These are phyloP conservation scores for Umbilicus rupestris DNA, from an alignment of 164 flowering plant species.

Conservation along the genomic window DNA sequence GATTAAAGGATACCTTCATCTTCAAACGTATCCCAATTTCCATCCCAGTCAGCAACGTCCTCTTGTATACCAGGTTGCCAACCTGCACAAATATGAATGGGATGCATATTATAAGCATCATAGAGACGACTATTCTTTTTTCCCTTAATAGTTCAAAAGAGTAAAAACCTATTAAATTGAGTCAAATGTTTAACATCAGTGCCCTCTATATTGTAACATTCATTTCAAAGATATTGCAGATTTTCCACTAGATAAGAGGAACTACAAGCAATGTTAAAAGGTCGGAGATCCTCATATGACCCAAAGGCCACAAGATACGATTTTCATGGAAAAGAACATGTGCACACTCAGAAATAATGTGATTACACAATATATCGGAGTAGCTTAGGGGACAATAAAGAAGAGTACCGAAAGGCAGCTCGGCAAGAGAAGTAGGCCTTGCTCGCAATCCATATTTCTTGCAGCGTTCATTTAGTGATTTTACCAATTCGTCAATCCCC, in stretches of 20 bases:
- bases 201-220: background rate
- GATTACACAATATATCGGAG: background rate
- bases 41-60: constrained; percentile 47
- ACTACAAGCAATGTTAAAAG: background rate
- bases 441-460: constrained; percentile 76
- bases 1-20: constrained; percentile 45
- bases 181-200: too few species aligned
- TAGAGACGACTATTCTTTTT: too few species aligned
- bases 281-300: background rate
- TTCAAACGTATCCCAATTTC: constrained; percentile 43
- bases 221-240: background rate
- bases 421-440: constrained; percentile 65
- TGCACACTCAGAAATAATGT: background rate
- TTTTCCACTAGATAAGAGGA: background rate
- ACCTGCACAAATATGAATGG: constrained; percentile 17
- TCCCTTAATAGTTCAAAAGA: too few species aligned
- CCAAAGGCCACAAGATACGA: too few species aligned
- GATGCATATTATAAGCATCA: background rate
- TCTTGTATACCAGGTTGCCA: constrained; percentile 50
- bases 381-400: too few species aligned
- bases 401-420: constrained; percentile 83
- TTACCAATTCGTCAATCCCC: constrained; percentile 72
- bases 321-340: background rate
- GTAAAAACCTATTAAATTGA: too few species aligned
- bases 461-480: constrained; percentile 80